These are phyloP conservation scores for Nemania diffusa DNA, from an alignment of 2,329 filamentous ascomycete species.

Conservation along the genomic window DNA sequence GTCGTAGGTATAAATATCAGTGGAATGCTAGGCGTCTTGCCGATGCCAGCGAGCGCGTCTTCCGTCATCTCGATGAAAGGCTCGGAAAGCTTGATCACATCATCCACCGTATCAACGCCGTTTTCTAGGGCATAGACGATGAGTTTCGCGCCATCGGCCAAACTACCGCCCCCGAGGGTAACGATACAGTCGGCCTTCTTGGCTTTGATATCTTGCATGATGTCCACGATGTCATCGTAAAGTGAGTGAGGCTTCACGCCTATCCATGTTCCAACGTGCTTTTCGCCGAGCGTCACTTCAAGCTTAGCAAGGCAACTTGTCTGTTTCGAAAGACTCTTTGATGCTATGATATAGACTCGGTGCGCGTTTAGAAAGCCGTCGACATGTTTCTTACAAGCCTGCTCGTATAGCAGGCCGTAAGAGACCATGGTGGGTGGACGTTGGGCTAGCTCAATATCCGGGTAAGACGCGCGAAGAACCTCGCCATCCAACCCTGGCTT, in stretches of 20 bases:
- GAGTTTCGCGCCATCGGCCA: constrained; percentile 49
- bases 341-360: constrained; percentile 49
- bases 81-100: constrained; percentile 26
- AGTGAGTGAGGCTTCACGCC: constrained; percentile 49
- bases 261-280: constrained; percentile 45
- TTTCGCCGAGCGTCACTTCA: constrained; percentile 40
- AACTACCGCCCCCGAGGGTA: constrained; percentile 49
- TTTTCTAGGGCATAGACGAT: constrained; percentile 40
- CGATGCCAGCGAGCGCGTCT: constrained; percentile 1
- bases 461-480: constrained; percentile 9
- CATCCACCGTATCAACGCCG: constrained; percentile 24
- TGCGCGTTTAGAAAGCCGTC: constrained; percentile 43
- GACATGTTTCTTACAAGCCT: constrained; percentile 46
- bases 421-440: constrained; percentile 32
- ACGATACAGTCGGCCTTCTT: constrained; percentile 46
- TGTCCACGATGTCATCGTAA: constrained; percentile 47
- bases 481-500: constrained; percentile 14
- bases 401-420: constrained; percentile 43
- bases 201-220: constrained; percentile 42
- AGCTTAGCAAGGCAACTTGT: constrained; percentile 44
- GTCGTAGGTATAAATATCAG: constrained; percentile 55
- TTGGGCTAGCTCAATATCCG: constrained; percentile 1
- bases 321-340: constrained; percentile 47
- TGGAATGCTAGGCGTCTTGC: constrained; percentile 46
- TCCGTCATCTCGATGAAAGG: constrained; percentile 31